Evolutionary conservation across 2,329 filamentous ascomycete genomes (phyloP).

Genomic region (Ophiostoma triangulosporum): DNA sequence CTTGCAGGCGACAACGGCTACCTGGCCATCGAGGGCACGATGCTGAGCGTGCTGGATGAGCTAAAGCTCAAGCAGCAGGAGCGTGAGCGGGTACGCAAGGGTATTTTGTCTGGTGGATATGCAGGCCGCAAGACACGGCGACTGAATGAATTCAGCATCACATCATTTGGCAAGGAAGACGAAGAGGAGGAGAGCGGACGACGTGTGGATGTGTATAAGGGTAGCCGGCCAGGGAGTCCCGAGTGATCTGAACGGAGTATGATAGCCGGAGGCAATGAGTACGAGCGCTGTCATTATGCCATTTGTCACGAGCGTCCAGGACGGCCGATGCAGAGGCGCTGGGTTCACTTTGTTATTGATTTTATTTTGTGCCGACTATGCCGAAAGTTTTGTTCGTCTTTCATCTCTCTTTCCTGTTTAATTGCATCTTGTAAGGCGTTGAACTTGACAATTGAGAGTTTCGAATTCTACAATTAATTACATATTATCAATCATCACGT

Average conservation of each 20-base stretch:
- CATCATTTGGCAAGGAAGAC: slow-evolving; percentile 36
- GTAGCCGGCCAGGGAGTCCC: slow-evolving; percentile 20
- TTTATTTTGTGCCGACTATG: no score
- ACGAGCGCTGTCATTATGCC: no score
- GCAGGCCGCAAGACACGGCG: slow-evolving; percentile 18
- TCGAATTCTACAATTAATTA: not conserved
- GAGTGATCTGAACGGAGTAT: slow-evolving; percentile 3
- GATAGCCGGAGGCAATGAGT: no score
- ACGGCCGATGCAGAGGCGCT: no score
- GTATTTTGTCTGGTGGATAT: slow-evolving; percentile 21
- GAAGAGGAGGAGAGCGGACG: slow-evolving; percentile 28
- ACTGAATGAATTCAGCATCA: slow-evolving; percentile 43
- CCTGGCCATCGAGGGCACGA: slow-evolving; percentile 76
- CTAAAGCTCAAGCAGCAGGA: slow-evolving; percentile 42
- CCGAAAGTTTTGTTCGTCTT: no score
- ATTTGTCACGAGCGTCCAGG: no score
- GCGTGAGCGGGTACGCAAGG: slow-evolving; percentile 26
- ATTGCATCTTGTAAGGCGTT: not conserved
- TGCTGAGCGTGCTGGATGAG: slow-evolving; percentile 59
- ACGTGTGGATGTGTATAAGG: slow-evolving; percentile 22
- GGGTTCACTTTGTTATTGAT: not conserved
- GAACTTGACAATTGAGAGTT: not conserved
- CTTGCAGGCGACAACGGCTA: slow-evolving; percentile 65
- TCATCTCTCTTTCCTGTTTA: not conserved
- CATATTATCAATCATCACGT: no score